Conservation (phyloP, 441 rosid species). For the Theobroma grandiflorum region DNA sequence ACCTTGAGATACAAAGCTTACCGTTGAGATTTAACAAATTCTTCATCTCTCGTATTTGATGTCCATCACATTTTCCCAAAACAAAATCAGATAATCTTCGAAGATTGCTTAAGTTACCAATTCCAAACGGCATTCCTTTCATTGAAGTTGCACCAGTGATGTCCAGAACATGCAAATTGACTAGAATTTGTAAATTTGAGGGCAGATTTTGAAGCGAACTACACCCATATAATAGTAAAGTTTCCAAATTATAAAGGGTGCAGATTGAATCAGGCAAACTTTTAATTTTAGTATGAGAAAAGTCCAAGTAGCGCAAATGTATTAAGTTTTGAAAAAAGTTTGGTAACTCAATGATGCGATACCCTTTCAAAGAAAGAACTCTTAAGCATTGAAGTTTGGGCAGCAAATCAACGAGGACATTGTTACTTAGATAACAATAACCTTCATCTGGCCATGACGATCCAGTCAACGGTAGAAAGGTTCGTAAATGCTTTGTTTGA, state of each 20-base stretch:
- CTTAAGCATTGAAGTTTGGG: no score
- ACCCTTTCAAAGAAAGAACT: no score
- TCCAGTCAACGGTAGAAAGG: neutral
- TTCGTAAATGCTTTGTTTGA: neutral
- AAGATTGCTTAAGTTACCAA: constrained; percentile 5
- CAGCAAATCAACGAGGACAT: no score
- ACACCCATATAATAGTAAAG: neutral
- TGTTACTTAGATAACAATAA: no score
- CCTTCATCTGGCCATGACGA: no score
- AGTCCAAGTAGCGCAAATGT: no score
- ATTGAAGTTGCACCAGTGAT: neutral
- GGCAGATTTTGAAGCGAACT: neutral
- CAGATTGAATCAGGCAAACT: no score
- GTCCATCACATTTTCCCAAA: constrained; percentile 8
- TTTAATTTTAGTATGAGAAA: neutral
- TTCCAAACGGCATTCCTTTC: neutral
- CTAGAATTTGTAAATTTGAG: neutral
- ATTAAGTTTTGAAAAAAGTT: no score
- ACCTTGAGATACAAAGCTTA: constrained; percentile 11
- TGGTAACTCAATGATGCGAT: no score
- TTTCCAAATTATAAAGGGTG: no score
- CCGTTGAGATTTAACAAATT: constrained; percentile 10
- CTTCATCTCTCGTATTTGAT: constrained; percentile 8
- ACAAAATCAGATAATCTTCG: constrained; percentile 14
- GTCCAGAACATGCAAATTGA: constrained; percentile 12